Percentiles rank a stretch among this genome's conserved stretches.
phyloP scores from a whole-genome alignment of 1,284 basidiomycete genomes.

The Ustilago vetiveriae region DNA sequence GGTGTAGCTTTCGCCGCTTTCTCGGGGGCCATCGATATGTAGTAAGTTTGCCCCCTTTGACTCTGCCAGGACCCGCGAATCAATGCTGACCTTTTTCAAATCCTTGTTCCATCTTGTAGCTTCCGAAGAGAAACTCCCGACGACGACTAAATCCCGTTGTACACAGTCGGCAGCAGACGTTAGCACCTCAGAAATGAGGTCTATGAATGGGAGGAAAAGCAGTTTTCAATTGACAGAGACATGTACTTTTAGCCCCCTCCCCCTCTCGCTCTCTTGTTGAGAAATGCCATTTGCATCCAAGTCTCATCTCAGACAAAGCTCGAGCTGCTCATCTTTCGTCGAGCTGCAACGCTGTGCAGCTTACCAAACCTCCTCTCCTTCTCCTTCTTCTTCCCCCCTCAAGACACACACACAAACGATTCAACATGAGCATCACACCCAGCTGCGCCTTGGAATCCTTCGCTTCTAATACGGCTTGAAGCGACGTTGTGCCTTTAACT shows the following conservation, averaged over 20 bases:
- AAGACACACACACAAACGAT: too few species aligned
- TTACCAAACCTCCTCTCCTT: too few species aligned
- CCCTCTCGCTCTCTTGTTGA: not conserved
- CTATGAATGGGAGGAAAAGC: too few species aligned
- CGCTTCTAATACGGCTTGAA: conserved; percentile 58
- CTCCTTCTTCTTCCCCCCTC: too few species aligned
- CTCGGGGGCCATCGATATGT: conserved; percentile 64
- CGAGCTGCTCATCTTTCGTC: too few species aligned
- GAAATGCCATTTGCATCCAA: not conserved
- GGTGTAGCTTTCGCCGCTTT: conserved; percentile 65
- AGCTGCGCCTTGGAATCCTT: not conserved
- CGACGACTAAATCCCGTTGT: conserved; percentile 43
- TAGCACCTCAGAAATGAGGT: too few species aligned
- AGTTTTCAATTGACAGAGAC: too few species aligned
- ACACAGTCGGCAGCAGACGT: too few species aligned
- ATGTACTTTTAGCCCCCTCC: conserved; percentile 11
- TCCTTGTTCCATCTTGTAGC: conserved; percentile 17
- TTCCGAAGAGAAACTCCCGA: conserved; percentile 55
- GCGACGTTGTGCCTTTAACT: conserved; percentile 55
- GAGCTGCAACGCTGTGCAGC: too few species aligned
- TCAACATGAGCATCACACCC: too few species aligned
- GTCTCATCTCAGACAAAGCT: too few species aligned
- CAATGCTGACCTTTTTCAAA: not conserved
- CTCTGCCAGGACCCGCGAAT: too few species aligned
- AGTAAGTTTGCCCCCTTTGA: conserved; percentile 31